Evolutionary conservation across 805 yeast genomes (phyloP).

Genomic region (Ogataea methanolica): DNA sequence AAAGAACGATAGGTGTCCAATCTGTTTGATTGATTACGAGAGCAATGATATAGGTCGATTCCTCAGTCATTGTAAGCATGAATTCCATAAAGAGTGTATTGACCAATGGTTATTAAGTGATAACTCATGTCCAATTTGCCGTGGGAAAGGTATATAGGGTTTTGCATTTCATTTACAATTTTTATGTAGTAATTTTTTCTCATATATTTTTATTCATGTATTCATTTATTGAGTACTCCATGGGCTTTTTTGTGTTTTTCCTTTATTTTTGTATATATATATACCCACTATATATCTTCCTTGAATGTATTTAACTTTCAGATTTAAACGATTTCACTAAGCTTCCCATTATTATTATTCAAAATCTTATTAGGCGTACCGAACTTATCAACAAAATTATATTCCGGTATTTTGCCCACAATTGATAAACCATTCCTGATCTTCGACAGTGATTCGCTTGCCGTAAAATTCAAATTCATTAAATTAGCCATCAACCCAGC

Average conservation of each 20-base stretch:
- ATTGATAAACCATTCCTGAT: conserved; percentile 16
- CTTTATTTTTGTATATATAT: neutral
- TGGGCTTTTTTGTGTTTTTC: neutral
- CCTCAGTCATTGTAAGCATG: conserved; percentile 41
- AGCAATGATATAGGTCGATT: conserved; percentile 42
- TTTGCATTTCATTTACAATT: neutral
- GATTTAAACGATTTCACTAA: conserved; percentile 11
- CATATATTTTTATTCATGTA: neutral
- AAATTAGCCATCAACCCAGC: conserved; percentile 42
- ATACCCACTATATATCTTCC: neutral
- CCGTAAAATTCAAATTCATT: conserved; percentile 37
- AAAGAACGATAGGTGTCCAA: conserved; percentile 39
- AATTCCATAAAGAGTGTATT: conserved; percentile 51
- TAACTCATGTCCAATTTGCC: conserved; percentile 56
- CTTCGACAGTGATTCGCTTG: conserved; percentile 30
- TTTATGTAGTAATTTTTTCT: neutral
- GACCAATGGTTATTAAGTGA: conserved; percentile 52
- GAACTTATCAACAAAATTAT: conserved; percentile 6
- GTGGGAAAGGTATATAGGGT: conserved; percentile 36
- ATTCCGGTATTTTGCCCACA: conserved; percentile 8
- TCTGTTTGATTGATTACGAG: conserved; percentile 48
- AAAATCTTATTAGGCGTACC: conserved; percentile 20
- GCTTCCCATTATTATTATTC: conserved; percentile 18
- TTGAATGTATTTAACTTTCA: neutral
- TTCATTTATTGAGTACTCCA: neutral